These are phyloP conservation scores for Dryas alaskensis DNA, from an alignment of 306 rosid genomes.

Conservation along the genomic window DNA sequence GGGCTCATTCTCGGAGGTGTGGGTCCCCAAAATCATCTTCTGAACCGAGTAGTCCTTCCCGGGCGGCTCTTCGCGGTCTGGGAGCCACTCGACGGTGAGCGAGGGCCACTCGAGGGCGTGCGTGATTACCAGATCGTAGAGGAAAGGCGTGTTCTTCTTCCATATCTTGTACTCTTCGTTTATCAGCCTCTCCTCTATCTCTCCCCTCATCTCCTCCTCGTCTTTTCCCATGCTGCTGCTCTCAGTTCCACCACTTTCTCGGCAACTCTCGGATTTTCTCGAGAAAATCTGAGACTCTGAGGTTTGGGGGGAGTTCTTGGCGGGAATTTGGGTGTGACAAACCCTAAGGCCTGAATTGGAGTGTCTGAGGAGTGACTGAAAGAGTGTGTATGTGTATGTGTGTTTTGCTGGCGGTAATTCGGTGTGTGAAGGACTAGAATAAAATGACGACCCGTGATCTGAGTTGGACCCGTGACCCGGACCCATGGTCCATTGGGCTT, in stretches of 20 bases:
- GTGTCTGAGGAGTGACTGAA: neutral
- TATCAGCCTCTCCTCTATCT: slow-evolving; percentile 84
- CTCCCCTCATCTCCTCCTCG: slow-evolving; percentile 96
- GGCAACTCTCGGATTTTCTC: slow-evolving; percentile 1
- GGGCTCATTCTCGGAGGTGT: slow-evolving; percentile 94
- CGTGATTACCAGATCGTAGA: slow-evolving; percentile 90
- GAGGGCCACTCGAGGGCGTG: slow-evolving; percentile 99
- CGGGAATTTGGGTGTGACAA: slow-evolving; percentile 13
- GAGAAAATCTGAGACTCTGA: neutral
- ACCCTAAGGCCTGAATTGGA: slow-evolving; percentile 16
- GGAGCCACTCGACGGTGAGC: slow-evolving; percentile 95
- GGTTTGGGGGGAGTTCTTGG: neutral
- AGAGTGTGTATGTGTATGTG: too few relatives aligned
- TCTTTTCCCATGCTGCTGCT: slow-evolving; percentile 67
- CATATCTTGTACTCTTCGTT: slow-evolving; percentile 99
- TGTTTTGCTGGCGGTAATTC: too few relatives aligned
- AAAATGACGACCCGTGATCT: too few relatives aligned
- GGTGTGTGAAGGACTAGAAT: too few relatives aligned
- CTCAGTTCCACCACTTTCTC: slow-evolving; percentile 14
- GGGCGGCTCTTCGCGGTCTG: slow-evolving; percentile 82
- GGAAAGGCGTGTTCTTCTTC: slow-evolving; percentile 96
- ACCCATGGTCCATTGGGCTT: too few relatives aligned
- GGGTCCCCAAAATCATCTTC: slow-evolving; percentile 90
- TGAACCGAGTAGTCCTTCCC: slow-evolving; percentile 95
- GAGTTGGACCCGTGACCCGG: too few relatives aligned